Evolutionary conservation across 306 rosid genomes (phyloP).

Genomic region (Quercus agrifolia): DNA sequence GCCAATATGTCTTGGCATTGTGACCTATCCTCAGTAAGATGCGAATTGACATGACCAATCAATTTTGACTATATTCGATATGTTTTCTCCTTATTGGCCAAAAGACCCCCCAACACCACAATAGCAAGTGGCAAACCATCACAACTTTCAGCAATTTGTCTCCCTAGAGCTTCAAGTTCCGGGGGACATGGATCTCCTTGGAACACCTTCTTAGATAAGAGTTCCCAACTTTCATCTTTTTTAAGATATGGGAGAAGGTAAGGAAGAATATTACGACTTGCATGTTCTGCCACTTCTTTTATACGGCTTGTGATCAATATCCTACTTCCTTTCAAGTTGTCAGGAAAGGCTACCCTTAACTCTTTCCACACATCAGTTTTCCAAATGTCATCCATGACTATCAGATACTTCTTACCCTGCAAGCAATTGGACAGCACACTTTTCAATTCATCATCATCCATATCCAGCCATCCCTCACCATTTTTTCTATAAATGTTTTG

Average conservation of each 20-base stretch:
- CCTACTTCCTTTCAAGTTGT: slow-evolving; percentile 12
- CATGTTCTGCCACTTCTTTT: slow-evolving; percentile 7
- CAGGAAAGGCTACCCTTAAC: slow-evolving; percentile 5
- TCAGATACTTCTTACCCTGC: no score
- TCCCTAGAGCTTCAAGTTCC: neutral
- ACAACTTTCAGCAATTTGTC: neutral
- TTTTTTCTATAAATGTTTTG: no score
- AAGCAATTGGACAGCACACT: no score
- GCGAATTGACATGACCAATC: slow-evolving; percentile 11
- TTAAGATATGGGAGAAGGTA: neutral
- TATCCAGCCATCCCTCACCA: no score
- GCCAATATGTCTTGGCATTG: no score
- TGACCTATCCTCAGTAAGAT: neutral
- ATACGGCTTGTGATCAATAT: slow-evolving; percentile 25
- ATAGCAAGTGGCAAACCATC: neutral
- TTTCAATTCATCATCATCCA: no score
- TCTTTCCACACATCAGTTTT: slow-evolving; percentile 8
- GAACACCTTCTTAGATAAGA: neutral
- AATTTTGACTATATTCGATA: slow-evolving; percentile 3
- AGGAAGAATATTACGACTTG: neutral
- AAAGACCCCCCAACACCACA: neutral
- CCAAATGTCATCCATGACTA: slow-evolving; percentile 22
- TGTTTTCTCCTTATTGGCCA: neutral
- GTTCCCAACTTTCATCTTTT: neutral
- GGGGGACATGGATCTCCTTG: neutral